Evolutionary conservation across 2,329 filamentous ascomycete genomes (phyloP).

Genomic region (Sporothrix luriei): DNA sequence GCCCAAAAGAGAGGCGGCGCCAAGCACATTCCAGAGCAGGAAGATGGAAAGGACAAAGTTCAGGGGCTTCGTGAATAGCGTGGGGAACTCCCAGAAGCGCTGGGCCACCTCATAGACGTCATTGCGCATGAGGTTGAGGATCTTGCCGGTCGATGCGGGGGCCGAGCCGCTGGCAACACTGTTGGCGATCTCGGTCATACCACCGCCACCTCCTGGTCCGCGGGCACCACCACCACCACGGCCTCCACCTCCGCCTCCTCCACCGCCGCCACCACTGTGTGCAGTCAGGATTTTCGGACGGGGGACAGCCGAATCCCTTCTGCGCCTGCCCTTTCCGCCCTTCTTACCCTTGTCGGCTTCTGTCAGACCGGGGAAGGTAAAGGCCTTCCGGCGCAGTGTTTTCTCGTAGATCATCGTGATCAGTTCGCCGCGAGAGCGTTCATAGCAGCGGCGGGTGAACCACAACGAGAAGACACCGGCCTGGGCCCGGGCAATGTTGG

Average conservation of each 20-base stretch:
- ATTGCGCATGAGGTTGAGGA: slow-evolving; percentile 80
- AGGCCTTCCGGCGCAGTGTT: slow-evolving; percentile 71
- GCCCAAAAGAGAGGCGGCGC: slow-evolving; percentile 75
- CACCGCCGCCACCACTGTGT: slow-evolving; percentile 19
- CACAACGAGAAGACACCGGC: slow-evolving; percentile 71
- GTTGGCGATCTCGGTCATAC: slow-evolving; percentile 27
- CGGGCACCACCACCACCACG: slow-evolving; percentile 24
- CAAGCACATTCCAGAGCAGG: slow-evolving; percentile 76
- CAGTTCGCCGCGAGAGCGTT: slow-evolving; percentile 81
- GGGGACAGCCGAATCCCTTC: slow-evolving; percentile 30
- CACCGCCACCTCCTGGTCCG: slow-evolving; percentile 28
- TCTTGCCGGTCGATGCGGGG: slow-evolving; percentile 83
- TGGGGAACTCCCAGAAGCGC: slow-evolving; percentile 83
- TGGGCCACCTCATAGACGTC: slow-evolving; percentile 83
- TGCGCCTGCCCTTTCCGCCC: slow-evolving; percentile 36
- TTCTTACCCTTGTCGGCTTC: slow-evolving; percentile 41
- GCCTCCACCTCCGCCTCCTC: slow-evolving; percentile 12
- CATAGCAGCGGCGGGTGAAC: slow-evolving; percentile 83
- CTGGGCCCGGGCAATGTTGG: slow-evolving; percentile 65
- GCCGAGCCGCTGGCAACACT: slow-evolving; percentile 39
- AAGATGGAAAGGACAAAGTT: slow-evolving; percentile 73
- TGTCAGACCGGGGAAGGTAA: slow-evolving; percentile 51
- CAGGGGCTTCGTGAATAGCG: slow-evolving; percentile 74
- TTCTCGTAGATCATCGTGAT: slow-evolving; percentile 64
- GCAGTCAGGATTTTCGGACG: slow-evolving; percentile 19